Percentiles rank a stretch among this genome's conserved stretches.
Conservation (phyloP, 805 yeast genomes). For the Ascoidea tarda region DNA sequence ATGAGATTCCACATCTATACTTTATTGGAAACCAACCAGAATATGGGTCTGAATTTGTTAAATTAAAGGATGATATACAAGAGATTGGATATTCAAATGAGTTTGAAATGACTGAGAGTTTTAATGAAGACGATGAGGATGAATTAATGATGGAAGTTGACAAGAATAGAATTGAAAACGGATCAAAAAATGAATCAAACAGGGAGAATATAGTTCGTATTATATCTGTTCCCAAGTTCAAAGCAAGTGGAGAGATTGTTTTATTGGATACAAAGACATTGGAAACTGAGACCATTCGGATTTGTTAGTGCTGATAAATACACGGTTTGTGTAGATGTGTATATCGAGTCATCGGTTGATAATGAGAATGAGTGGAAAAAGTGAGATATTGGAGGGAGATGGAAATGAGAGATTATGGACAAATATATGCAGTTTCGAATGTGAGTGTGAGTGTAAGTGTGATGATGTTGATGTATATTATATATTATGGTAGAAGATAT, state of each 20-base stretch:
- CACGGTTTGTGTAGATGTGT: no score
- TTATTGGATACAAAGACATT: slow-evolving; percentile 44
- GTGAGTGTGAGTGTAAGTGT: no score
- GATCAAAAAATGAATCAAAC: neutral
- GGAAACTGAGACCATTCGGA: slow-evolving; percentile 24
- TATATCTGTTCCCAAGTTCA: slow-evolving; percentile 60
- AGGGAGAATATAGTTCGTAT: slow-evolving; percentile 25
- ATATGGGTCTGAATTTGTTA: slow-evolving; percentile 32
- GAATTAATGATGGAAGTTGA: neutral
- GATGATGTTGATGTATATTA: no score
- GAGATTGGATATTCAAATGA: slow-evolving; percentile 2
- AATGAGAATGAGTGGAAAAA: no score
- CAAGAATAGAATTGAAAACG: neutral
- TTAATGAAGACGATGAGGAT: neutral
- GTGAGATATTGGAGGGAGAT: no score
- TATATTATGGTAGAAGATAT: no score
- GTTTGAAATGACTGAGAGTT: slow-evolving; percentile 8
- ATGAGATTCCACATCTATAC: slow-evolving; percentile 74
- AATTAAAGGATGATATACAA: slow-evolving; percentile 21
- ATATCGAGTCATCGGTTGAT: no score
- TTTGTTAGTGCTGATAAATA: no score
- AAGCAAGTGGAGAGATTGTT: slow-evolving; percentile 48
- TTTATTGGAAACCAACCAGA: slow-evolving; percentile 73
- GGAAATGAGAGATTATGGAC: no score
- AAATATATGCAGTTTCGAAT: no score